A percentile compares a stretch with the other conserved stretches of the same genome.
Evolutionary conservation across 2,329 filamentous ascomycete genomes (phyloP).

Genomic region (Alternaria sp.): DNA sequence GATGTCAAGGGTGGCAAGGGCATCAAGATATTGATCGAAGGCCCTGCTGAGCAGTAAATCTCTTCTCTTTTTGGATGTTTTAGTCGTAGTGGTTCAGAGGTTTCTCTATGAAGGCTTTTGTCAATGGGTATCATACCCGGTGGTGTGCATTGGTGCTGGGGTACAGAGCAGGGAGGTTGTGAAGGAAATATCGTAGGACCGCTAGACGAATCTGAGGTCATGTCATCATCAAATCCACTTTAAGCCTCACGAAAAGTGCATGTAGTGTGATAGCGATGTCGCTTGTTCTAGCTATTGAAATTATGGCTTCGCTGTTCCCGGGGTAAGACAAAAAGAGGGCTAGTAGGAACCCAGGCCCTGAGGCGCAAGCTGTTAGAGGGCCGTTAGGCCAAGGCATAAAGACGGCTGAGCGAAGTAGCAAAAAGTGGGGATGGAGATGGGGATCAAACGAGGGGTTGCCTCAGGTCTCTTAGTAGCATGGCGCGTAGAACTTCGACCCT

Average conservation of each 20-base stretch:
- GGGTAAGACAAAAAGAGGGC: neutral
- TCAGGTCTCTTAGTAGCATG: neutral
- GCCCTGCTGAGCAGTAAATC: slow-evolving; percentile 38
- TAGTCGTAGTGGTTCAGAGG: neutral
- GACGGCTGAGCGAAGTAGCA: neutral
- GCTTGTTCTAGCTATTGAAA: neutral
- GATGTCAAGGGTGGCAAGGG: slow-evolving; percentile 86
- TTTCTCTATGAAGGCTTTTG: neutral
- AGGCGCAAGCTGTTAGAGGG: neutral
- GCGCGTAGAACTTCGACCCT: neutral
- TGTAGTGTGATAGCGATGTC: neutral
- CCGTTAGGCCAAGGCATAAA: neutral
- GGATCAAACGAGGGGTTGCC: slow-evolving; percentile 1
- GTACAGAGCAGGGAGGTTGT: neutral
- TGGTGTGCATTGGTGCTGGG: neutral
- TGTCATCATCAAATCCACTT: neutral
- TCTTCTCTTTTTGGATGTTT: neutral
- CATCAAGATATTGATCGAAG: slow-evolving; percentile 68
- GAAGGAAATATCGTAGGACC: neutral
- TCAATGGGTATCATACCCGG: neutral
- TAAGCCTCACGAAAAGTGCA: neutral
- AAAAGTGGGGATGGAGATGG: neutral
- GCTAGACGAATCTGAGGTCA: neutral
- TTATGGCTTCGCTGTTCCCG: neutral
- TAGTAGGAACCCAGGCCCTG: neutral